Percentiles rank a stretch among this genome's conserved stretches.
Evolutionary conservation across 345 rosid species (phyloP).

Genomic region (Pugionium dolabratum): DNA sequence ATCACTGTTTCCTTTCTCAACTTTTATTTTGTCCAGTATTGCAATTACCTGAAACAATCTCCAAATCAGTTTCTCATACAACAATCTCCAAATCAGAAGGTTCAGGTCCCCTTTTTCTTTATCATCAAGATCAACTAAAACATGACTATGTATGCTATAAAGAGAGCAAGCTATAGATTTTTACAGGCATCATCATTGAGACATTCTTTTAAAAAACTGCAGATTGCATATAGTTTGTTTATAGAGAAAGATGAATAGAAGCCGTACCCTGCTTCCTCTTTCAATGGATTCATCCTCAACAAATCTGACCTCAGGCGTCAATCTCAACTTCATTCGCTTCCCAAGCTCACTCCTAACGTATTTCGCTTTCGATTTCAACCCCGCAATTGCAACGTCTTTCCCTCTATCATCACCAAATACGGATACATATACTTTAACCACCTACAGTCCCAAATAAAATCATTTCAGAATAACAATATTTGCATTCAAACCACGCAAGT

Average conservation of each 20-base stretch:
- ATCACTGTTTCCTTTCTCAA: slow-evolving; percentile 48
- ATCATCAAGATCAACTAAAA: not conserved
- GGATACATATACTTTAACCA: slow-evolving; percentile 91
- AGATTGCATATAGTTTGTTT: not conserved
- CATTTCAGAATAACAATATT: not conserved
- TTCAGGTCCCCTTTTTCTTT: not conserved
- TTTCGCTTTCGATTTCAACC: slow-evolving; percentile 77
- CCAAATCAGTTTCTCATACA: slow-evolving; percentile 21
- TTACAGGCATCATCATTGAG: not conserved
- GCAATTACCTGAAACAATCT: slow-evolving; percentile 64
- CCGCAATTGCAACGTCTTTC: slow-evolving; percentile 81
- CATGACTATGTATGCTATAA: not conserved
- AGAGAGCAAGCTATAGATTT: not conserved
- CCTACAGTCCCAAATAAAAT: slow-evolving; percentile 45
- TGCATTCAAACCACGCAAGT: not conserved
- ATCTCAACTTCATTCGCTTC: slow-evolving; percentile 81
- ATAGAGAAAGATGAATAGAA: not conserved
- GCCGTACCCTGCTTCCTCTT: slow-evolving; percentile 89
- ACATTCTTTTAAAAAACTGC: not conserved
- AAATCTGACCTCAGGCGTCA: slow-evolving; percentile 88
- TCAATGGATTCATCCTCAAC: slow-evolving; percentile 85
- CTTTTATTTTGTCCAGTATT: slow-evolving; percentile 75
- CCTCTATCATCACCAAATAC: slow-evolving; percentile 98
- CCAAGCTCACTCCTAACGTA: slow-evolving; percentile 81
- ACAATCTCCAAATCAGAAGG: slow-evolving; percentile 19